Conservation (phyloP, 225 moss, liverwort and hornwort genomes). For the Marchantia paleacea region DNA sequence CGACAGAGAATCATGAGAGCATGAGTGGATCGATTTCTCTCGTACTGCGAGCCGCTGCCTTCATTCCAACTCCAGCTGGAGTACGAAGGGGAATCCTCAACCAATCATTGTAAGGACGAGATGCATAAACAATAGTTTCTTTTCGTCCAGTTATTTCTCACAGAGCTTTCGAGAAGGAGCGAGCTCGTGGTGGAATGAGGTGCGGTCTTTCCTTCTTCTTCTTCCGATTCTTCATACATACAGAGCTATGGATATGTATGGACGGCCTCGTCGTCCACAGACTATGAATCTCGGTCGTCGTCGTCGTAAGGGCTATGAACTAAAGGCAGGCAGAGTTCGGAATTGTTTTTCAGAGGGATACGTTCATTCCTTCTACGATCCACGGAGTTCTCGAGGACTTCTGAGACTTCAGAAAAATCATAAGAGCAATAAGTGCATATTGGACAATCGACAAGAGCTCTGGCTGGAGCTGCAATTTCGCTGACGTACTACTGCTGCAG, state of each 20-base stretch:
- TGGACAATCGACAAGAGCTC: not conserved
- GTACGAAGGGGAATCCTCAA: conserved; percentile 1
- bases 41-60: not conserved
- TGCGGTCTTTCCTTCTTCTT: not conserved
- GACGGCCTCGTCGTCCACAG: not conserved
- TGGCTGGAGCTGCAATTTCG: not conserved
- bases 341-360: not conserved
- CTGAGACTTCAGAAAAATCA: not conserved
- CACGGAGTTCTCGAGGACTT: not conserved
- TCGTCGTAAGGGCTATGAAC: not conserved
- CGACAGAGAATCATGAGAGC: conserved; percentile 6
- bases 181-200: not conserved
- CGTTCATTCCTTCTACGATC: not conserved
- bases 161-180: not conserved
- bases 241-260: too few relatives aligned
- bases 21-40: conserved; percentile 10
- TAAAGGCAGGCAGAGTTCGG: not conserved
- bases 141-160: not conserved
- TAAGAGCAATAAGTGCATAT: not conserved
- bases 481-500: conserved; percentile 7
- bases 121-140: not conserved
- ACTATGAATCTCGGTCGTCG: not conserved
- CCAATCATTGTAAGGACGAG: conserved; percentile 10
- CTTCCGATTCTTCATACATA: too few relatives aligned
- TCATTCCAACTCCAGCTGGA: not conserved